phyloP scores from a whole-genome alignment of 2,329 filamentous ascomycete species.

The Claviceps sp. region DNA sequence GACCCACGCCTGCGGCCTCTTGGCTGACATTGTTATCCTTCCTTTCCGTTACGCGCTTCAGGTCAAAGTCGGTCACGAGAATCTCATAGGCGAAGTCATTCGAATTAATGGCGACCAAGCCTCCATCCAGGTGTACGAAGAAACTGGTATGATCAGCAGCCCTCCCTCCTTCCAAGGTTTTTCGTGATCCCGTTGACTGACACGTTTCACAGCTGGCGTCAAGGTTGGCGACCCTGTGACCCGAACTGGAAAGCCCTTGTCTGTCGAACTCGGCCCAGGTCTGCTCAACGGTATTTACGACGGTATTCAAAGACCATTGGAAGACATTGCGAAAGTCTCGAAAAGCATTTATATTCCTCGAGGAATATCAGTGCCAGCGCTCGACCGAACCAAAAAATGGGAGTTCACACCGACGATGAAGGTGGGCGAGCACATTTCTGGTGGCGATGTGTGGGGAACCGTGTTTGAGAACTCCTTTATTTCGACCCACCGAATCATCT shows the following conservation, averaged over 20 bases:
- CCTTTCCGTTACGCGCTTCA: slow-evolving; percentile 20
- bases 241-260: slow-evolving; percentile 88
- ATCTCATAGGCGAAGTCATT: slow-evolving; percentile 94
- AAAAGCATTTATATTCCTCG: slow-evolving; percentile 96
- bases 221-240: slow-evolving; percentile 87
- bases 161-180: background rate
- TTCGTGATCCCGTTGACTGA: slow-evolving; percentile 3
- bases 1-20: background rate
- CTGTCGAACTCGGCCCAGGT: slow-evolving; percentile 92
- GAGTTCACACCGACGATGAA: slow-evolving; percentile 86
- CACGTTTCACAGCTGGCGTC: slow-evolving; percentile 58
- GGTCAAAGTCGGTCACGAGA: slow-evolving; percentile 86
- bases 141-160: slow-evolving; percentile 57
- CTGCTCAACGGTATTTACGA: slow-evolving; percentile 99
- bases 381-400: slow-evolving; percentile 91
- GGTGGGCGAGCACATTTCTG: slow-evolving; percentile 92
- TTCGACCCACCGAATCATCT: slow-evolving; percentile 80
- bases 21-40: background rate
- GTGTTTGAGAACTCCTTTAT: slow-evolving; percentile 96
- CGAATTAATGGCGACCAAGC: slow-evolving; percentile 91
- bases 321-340: slow-evolving; percentile 63
- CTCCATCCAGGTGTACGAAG: slow-evolving; percentile 97
- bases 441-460: slow-evolving; percentile 88
- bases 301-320: slow-evolving; percentile 91
- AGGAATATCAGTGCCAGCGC: slow-evolving; percentile 73